Evolutionary conservation across 2,329 filamentous ascomycete genomes (phyloP), one percentile per base, ranked within the genome.

Genomic region (Beauveria sp.): DNA sequence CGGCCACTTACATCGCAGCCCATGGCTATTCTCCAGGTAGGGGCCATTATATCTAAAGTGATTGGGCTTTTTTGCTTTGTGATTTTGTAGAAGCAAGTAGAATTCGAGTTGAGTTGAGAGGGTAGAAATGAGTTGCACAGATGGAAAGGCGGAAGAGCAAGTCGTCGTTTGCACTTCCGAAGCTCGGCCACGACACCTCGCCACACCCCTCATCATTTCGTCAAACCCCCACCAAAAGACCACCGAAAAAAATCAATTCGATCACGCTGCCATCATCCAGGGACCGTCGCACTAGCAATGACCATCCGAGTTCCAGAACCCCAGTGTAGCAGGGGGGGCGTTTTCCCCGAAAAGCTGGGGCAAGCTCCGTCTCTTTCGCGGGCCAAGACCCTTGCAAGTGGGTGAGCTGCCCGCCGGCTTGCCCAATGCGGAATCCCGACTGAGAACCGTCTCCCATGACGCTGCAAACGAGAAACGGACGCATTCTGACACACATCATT

Each of bases 1-100:
- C 37, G 52, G n/a, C 9, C 9, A 73, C 79, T 72, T 70, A 82
- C 80, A 75, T 83, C 80, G 67, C 80, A 80, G 66, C 79, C 80
- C 65, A 83, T 74, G 48, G 77, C 80, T 61, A 83, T 80, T 68
- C 73, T 80, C 79, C 79, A 82, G 64, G 75, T 76, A 54, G 77
- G 78, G 62, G 75, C 67, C 78, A 80, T 80, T 59, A 57, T 75
- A 56, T 57, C 22, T 63, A 54, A 5, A 14, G 4, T 37, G 34
- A 37, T 14, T 12, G 34, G 34, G 34, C 34, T 14, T 37, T 5
- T 5, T 5, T 37, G 12, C 34, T 14, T 37, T 12, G 5, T 37
- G 12, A 37, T 5, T 14, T 14, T 14, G 58, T 12, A 48, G 26
- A 30, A 24, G 7, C 7, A 14, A 50, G 34, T 6, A 5, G 10